Evolutionary conservation across 257 asterid species (phyloP), one percentile per base, ranked within the genome.

Genomic region (Fraxinus quadrangulata): DNA sequence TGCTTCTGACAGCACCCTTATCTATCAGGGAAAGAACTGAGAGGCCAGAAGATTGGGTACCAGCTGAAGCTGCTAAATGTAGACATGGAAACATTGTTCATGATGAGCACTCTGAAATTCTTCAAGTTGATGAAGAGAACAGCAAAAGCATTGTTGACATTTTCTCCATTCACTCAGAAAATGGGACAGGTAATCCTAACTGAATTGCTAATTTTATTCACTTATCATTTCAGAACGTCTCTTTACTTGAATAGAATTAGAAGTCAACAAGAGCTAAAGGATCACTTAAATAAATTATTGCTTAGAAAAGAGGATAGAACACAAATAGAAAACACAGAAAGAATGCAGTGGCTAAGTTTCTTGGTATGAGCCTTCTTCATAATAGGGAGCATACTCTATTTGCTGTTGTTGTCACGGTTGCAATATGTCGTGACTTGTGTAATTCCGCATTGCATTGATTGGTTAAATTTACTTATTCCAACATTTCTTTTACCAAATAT

Each of bases 31-130:
- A 72, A 83, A 91, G 96, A 86, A 77, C 83, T 47, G 94, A 91
- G 86, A 91, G 99, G 86, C 98, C 99, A 16, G 93, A 84, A 78
- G 98, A 95, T 14, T 93, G 99, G 99, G 99, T 93, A 75, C 99
- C 99, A 14, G 84, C 81, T 54, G 97, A 93, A 84, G 70, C 67
- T 78, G 76, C 81, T 68, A 71, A 84, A 39, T 19, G 23, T 74
- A 66, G 39, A 74, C 81, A 83, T 78, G 79, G 74, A 42, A 79
- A 81, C 51, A 67, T 40, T 30, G 70, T 49, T 75, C 79, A 51
- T 56, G 83, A 73, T 75, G 87, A 81, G 67, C 65, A 73, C 73
- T 61, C 87, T 37, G 89, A 83, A 78, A 77, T 80, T 65, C 67
- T 69, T 72, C 90, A 81, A 74, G 81, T 73, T 77, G 87, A 71